phyloP scores from a whole-genome alignment of 2,329 filamentous ascomycete species.

The Stagonosporopsis chrysanthemi region DNA sequence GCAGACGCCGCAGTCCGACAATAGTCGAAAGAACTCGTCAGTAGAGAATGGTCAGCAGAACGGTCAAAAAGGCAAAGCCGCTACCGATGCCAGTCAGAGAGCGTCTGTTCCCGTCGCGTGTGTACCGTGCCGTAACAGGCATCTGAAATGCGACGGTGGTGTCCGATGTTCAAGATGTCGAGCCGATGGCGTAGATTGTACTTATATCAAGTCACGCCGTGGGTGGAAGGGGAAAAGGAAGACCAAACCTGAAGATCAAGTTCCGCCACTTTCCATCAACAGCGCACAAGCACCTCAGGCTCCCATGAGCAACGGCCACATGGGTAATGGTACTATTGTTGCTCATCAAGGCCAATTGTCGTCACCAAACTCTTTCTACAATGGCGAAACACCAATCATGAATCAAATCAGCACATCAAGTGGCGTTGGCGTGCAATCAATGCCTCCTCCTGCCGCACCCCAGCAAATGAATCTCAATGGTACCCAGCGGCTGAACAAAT shows the following conservation, averaged over 20 bases:
- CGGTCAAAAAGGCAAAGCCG: slow-evolving; percentile 30
- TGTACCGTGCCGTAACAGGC: slow-evolving; percentile 59
- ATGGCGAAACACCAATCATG: slow-evolving; percentile 31
- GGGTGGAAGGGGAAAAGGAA: slow-evolving; percentile 58
- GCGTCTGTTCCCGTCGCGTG: slow-evolving; percentile 56
- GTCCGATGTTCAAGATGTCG: slow-evolving; percentile 59
- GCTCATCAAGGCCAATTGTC: slow-evolving; percentile 33
- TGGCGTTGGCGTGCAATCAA: slow-evolving; percentile 28
- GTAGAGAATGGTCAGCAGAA: slow-evolving; percentile 26
- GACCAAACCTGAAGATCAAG: slow-evolving; percentile 43
- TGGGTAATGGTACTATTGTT: slow-evolving; percentile 11
- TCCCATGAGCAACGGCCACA: slow-evolving; percentile 30
- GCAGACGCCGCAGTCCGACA: slow-evolving; percentile 43
- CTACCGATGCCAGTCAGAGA: slow-evolving; percentile 22
- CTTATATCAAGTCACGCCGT: slow-evolving; percentile 61
- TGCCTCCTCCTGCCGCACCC: slow-evolving; percentile 27
- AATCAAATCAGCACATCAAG: slow-evolving; percentile 37
- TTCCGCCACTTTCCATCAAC: slow-evolving; percentile 29
- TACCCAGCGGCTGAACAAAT: slow-evolving; percentile 39
- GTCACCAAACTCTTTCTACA: slow-evolving; percentile 44
- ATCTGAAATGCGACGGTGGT: slow-evolving; percentile 62
- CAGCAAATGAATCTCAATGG: slow-evolving; percentile 45
- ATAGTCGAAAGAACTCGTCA: slow-evolving; percentile 25
- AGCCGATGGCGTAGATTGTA: slow-evolving; percentile 55
- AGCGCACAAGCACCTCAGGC: slow-evolving; percentile 31